Base-by-base conservation (phyloP, 2,329 filamentous ascomycete species). In the Arthrobotrys conoides region DNA sequence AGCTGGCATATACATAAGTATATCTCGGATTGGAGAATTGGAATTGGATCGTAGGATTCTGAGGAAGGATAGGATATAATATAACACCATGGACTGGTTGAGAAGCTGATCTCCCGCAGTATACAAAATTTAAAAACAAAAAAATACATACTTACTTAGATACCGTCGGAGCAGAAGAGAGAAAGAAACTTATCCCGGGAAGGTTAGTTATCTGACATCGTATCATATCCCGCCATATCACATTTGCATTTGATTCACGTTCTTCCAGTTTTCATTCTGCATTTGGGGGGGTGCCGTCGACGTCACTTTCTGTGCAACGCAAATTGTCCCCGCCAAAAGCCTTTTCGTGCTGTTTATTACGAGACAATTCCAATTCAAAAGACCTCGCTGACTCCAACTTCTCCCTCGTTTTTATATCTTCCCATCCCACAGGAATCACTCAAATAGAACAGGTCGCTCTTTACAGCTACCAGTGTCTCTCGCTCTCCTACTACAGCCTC, bases 271-370 rank as follows among this genome's bases (percentile, higher is more conserved):
- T 24, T 24, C 18, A 5, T 22, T 49, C 16, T 14, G 16, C 2
- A n/a, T 61, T 51, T 46, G 3, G 41, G 14, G 41, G 46, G 33
- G 41, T 49, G 63, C 16, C 46, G 70, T 49, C 70, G 70, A 75
- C 71, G 71, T 75, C 71, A 75, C 71, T 64, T n/a, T 61, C 33
- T 69, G 70, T 67, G 61, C 70, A 73, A 73, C 70, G 51, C 70
- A 73, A 73, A 44, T 44, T 41, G 57, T 27, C 57, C 70, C 70
- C 70, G 61, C 70, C 61, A 51, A 41, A 33, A 36, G 33, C 33
- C 33, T 36, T 36, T 36, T n/a, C n/a, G n/a, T n/a, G n/a, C 27
- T 3, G 27, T 30, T 36, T 36, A 5, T 36, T 36, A 1, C 8
- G 33, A 30, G 27, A 30, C 27, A 30, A 30, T 30, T 30, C 8